phyloP scores from a whole-genome alignment of 2,329 filamentous ascomycete genomes.

The Blastomyces silverae region DNA sequence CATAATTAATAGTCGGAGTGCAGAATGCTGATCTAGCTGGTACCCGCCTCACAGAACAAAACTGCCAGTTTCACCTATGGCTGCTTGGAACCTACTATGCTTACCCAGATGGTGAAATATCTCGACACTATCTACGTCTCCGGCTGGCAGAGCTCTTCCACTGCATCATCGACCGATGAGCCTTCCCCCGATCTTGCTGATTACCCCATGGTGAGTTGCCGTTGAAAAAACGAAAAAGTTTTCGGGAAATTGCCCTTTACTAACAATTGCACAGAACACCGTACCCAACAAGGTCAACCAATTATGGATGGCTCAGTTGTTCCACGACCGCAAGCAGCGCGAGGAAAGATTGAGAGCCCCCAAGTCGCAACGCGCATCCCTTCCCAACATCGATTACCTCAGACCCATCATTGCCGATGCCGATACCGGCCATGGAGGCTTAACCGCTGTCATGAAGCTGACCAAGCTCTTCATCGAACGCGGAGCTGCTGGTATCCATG shows the following conservation, averaged over 20 bases:
- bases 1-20: background rate
- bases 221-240: background rate
- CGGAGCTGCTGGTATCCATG: constrained; percentile 94
- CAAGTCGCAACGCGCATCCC: constrained; percentile 61
- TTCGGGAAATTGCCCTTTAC: constrained; percentile 8
- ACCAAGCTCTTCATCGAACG: constrained; percentile 97
- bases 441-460: constrained; percentile 99
- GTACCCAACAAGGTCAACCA: constrained; percentile 98
- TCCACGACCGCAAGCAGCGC: constrained; percentile 98
- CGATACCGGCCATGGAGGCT: constrained; percentile 91
- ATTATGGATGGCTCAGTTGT: constrained; percentile 95
- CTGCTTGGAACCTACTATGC: constrained; percentile 94
- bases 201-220: constrained; percentile 70
- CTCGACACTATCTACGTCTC: constrained; percentile 98
- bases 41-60: constrained; percentile 51
- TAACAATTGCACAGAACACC: constrained; percentile 59
- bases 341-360: constrained; percentile 80
- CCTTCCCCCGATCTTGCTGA: constrained; percentile 96
- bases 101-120: constrained; percentile 99
- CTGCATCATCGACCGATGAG: constrained; percentile 89
- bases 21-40: constrained; percentile 9
- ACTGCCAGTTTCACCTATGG: constrained; percentile 93
- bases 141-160: constrained; percentile 97
- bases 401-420: constrained; percentile 95
- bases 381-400: constrained; percentile 84